Conservation (phyloP, 1,284 basidiomycete species). For the Rhodotorula sp. region DNA sequence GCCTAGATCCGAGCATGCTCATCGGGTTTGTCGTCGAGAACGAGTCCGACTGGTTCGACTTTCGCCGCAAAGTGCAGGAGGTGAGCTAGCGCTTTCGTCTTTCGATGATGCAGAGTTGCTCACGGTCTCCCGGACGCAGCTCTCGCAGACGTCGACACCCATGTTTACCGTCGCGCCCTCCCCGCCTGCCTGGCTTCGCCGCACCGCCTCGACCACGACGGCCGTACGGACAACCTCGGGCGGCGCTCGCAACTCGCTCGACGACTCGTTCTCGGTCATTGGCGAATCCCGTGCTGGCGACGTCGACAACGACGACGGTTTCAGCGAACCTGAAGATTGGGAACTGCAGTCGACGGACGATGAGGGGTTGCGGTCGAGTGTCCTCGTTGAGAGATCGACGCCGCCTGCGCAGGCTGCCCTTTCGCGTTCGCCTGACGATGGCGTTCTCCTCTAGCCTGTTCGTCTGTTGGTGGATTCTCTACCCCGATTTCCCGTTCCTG, state of each 20-base stretch:
- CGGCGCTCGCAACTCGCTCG: neutral
- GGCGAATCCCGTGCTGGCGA: conserved; percentile 5
- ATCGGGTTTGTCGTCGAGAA: conserved; percentile 83
- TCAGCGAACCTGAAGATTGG: conserved; percentile 34
- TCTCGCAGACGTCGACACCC: conserved; percentile 44
- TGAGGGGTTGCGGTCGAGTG: neutral
- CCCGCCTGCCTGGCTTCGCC: conserved; percentile 38
- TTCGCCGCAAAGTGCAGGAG: conserved; percentile 59
- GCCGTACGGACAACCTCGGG: conserved; percentile 18
- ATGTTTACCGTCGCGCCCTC: conserved; percentile 47
- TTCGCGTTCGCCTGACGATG: neutral
- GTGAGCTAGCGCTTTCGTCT: conserved; percentile 3
- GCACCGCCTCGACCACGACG: conserved; percentile 41
- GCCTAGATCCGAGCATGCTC: conserved; percentile 95
- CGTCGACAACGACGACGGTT: conserved; percentile 3
- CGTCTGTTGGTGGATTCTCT: no score
- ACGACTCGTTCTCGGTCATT: conserved; percentile 23
- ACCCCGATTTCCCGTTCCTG: no score
- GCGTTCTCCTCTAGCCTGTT: neutral
- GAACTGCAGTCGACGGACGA: conserved; percentile 25
- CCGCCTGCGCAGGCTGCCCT: neutral
- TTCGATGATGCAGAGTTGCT: neutral
- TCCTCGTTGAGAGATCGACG: neutral
- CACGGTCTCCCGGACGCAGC: conserved; percentile 48
- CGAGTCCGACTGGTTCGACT: conserved; percentile 79